Percentiles rank a stretch among this genome's conserved stretches.
Evolutionary conservation across 345 rosid genomes (phyloP).

Genomic region (Capsella bursapastoris): DNA sequence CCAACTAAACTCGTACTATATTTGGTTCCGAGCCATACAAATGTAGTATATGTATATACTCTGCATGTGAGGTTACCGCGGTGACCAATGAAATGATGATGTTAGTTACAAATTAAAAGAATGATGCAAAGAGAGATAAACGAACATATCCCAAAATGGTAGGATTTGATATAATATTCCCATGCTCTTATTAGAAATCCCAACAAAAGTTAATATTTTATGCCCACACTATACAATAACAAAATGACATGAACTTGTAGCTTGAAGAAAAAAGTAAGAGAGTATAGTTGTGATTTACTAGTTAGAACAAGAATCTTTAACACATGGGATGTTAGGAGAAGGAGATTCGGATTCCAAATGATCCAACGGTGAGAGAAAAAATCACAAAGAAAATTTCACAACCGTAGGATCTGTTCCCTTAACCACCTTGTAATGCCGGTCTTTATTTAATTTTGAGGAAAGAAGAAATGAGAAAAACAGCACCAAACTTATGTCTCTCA

Average conservation of each 20-base stretch:
- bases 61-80: conserved; percentile 22
- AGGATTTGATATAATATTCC: conserved; percentile 29
- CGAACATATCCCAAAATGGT: conserved; percentile 43
- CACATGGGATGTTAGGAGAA: conserved; percentile 45
- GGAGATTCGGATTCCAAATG: conserved; percentile 27
- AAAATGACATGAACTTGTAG: background rate
- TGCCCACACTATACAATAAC: background rate
- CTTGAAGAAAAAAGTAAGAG: background rate
- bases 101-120: background rate
- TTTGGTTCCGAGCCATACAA: conserved; percentile 10
- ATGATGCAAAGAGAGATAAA: conserved; percentile 17
- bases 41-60: conserved; percentile 1
- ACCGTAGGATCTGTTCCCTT: conserved; percentile 49
- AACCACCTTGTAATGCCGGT: conserved; percentile 49
- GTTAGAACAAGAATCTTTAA: conserved; percentile 41
- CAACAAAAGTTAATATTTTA: background rate
- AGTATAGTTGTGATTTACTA: conserved; percentile 37
- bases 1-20: background rate
- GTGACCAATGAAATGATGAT: conserved; percentile 23
- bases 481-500: conserved; percentile 45
- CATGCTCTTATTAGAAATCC: conserved; percentile 33
- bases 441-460: conserved; percentile 32
- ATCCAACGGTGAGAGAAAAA: conserved; percentile 41
- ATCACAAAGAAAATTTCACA: conserved; percentile 31
- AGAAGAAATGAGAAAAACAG: conserved; percentile 20